Evolutionary conservation across 2,329 filamentous ascomycete species (phyloP).

Genomic region (Penicillium sclerotiorum): DNA sequence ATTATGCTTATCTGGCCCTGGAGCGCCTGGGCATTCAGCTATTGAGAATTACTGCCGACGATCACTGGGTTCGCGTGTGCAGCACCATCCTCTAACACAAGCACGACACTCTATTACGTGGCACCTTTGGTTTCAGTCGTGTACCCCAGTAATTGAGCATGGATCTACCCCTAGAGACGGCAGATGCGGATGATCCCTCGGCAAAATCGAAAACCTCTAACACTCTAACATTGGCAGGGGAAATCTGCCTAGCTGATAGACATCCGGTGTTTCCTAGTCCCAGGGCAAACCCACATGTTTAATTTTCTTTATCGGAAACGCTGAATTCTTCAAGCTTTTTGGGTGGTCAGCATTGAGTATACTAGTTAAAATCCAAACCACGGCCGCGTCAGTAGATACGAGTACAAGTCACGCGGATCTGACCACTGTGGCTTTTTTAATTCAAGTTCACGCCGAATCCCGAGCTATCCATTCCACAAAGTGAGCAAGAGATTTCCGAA

Average conservation of each 20-base stretch:
- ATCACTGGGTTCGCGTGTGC: neutral
- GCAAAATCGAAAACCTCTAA: neutral
- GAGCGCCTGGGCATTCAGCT: no score
- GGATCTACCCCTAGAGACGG: neutral
- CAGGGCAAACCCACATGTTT: neutral
- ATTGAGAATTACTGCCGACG: constrained; percentile 1
- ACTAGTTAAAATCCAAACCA: constrained; percentile 20
- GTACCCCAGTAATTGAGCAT: neutral
- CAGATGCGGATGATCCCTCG: neutral
- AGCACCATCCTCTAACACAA: neutral
- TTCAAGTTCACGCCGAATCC: no score
- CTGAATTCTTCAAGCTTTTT: constrained; percentile 17
- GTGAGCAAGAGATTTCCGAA: no score
- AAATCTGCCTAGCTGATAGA: no score
- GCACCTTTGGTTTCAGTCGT: neutral
- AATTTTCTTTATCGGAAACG: neutral
- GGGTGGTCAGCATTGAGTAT: constrained; percentile 16
- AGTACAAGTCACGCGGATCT: constrained; percentile 25
- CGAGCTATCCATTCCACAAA: no score
- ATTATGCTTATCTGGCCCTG: neutral
- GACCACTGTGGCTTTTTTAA: constrained; percentile 21
- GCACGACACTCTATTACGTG: neutral
- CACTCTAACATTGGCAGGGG: no score
- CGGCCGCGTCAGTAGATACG: constrained; percentile 24
- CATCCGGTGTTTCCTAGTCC: no score